Evolutionary conservation across 1,284 basidiomycete genomes (phyloP).

Genomic region (Boletus holoroseus): DNA sequence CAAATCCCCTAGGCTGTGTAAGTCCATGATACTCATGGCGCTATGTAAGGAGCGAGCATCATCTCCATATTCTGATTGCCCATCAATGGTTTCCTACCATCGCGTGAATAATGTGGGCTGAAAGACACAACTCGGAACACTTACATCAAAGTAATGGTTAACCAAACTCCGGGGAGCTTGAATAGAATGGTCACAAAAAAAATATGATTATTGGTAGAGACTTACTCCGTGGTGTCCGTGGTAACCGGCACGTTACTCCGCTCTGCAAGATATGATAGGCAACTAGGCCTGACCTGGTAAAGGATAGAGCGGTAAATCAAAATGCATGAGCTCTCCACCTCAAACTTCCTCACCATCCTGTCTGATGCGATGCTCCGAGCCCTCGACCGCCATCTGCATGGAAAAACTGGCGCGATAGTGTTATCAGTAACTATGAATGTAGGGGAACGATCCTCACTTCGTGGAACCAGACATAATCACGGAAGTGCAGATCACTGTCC

Average conservation of each 20-base stretch:
- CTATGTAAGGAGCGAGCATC: constrained; percentile 59
- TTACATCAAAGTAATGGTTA: constrained; percentile 89
- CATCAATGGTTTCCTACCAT: constrained; percentile 66
- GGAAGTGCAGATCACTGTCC: constrained; percentile 92
- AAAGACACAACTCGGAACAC: constrained; percentile 24
- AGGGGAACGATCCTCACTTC: constrained; percentile 48
- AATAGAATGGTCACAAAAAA: constrained; percentile 11
- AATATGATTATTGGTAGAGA: background rate
- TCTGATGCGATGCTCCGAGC: constrained; percentile 95
- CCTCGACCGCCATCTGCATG: constrained; percentile 90
- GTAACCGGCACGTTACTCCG: constrained; percentile 77
- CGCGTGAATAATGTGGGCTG: constrained; percentile 10
- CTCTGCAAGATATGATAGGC: constrained; percentile 89
- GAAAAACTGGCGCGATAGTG: constrained; percentile 67
- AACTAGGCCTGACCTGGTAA: constrained; percentile 76
- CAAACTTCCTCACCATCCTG: constrained; percentile 69
- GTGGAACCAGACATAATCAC: constrained; percentile 94
- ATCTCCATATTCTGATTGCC: constrained; percentile 65
- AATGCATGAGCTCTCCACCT: background rate
- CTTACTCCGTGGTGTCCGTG: constrained; percentile 82
- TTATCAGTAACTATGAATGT: constrained; percentile 2
- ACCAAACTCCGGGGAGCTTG: constrained; percentile 83
- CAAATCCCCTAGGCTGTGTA: constrained; percentile 65
- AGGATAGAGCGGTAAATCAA: background rate
- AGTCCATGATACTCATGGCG: constrained; percentile 53